Percentiles rank a stretch among this genome's conserved stretches.
Evolutionary conservation across 1,284 basidiomycete species (phyloP).

Genomic region (Fistulinella staudtii): DNA sequence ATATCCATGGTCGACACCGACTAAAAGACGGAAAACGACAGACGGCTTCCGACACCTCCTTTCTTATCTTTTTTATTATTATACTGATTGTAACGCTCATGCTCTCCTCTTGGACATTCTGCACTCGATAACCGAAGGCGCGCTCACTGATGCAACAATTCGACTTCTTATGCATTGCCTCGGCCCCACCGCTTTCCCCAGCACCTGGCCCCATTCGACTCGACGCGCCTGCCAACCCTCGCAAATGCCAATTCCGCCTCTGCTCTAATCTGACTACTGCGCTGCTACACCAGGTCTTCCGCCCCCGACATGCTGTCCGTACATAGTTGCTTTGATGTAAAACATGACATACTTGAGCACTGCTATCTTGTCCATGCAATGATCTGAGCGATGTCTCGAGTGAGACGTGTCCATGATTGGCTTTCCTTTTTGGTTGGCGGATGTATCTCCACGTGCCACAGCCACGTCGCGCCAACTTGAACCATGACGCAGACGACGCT

Average conservation of each 20-base stretch:
- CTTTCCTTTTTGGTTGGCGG: background rate
- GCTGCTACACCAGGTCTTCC: constrained; percentile 18
- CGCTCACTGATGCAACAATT: constrained; percentile 18
- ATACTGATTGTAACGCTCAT: constrained; percentile 31
- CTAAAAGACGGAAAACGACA: constrained; percentile 29
- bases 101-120: constrained; percentile 18
- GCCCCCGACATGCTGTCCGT: constrained; percentile 29
- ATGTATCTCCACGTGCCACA: constrained; percentile 7
- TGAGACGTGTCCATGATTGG: background rate
- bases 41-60: constrained; percentile 8
- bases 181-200: constrained; percentile 13
- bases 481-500: constrained; percentile 60
- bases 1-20: constrained; percentile 82
- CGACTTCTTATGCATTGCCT: constrained; percentile 2
- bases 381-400: background rate
- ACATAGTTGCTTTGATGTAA: constrained; percentile 33
- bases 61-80: constrained; percentile 35
- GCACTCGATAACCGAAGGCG: constrained; percentile 27
- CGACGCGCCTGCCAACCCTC: constrained; percentile 12
- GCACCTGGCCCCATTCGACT: constrained; percentile 16
- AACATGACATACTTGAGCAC: constrained; percentile 14
- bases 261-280: constrained; percentile 19
- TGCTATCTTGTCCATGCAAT: constrained; percentile 3
- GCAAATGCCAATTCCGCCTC: constrained; percentile 17
- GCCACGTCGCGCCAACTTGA: constrained; percentile 24